Percentiles rank a stretch among this genome's conserved stretches.
Conservation (phyloP, 2,329 filamentous ascomycete species). For the Furcasterigmium sp. region DNA sequence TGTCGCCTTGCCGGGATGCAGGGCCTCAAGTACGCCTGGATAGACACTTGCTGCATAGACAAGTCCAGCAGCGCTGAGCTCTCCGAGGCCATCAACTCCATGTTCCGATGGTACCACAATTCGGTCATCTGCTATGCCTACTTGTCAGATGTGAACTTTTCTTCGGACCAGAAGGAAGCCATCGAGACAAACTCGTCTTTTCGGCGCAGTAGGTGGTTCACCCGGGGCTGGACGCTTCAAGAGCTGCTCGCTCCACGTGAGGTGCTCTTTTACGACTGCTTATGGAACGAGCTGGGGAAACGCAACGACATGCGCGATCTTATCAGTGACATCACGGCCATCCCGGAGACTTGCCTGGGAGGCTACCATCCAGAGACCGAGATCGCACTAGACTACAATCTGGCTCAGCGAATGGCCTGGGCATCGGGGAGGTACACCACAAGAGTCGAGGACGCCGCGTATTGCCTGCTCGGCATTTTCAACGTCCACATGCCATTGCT, state of each 20-base stretch:
- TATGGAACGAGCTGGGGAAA: conserved; percentile 9
- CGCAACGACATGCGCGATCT: conserved; percentile 6
- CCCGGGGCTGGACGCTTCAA: conserved; percentile 18
- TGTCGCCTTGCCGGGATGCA: conserved; percentile 10
- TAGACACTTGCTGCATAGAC: conserved; percentile 14
- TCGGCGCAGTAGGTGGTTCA: conserved; percentile 14
- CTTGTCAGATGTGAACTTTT: conserved; percentile 4
- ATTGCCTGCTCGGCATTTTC: conserved; percentile 22
- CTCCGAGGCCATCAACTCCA: conserved; percentile 11
- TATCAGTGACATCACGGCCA: conserved; percentile 21
- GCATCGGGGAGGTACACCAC: conserved; percentile 16
- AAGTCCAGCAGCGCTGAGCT: conserved; percentile 8
- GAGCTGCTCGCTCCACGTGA: conserved; percentile 17
- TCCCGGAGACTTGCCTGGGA: conserved; percentile 8
- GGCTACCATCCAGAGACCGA: neutral
- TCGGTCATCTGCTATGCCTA: conserved; percentile 9
- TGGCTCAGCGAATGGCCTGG: conserved; percentile 21
- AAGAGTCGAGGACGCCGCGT: conserved; percentile 18
- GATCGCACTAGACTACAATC: neutral
- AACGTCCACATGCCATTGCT: conserved; percentile 20
- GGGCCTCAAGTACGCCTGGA: conserved; percentile 7
- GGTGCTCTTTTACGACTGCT: conserved; percentile 14
- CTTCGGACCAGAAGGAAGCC: too few relatives aligned
- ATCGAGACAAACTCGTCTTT: neutral
- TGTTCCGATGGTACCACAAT: conserved; percentile 10